Percentiles rank a stretch among this genome's conserved stretches.
phyloP scores from a whole-genome alignment of 2,329 filamentous ascomycete species.

The Colletotrichum liaoningense region DNA sequence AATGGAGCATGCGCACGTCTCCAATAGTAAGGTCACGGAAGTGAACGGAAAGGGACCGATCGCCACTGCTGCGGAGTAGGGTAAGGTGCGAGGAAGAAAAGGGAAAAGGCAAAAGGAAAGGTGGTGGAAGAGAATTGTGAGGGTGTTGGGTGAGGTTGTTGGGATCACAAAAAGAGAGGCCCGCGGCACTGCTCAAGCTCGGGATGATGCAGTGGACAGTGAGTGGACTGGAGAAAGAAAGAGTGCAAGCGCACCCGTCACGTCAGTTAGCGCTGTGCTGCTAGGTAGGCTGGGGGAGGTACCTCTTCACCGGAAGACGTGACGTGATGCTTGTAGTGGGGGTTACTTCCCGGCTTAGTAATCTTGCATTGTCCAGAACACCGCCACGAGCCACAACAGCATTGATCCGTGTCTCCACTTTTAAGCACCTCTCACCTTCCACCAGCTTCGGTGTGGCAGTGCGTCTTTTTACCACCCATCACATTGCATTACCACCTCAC shows the following conservation, averaged over 20 bases:
- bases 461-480: not conserved
- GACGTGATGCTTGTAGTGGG: constrained; percentile 30
- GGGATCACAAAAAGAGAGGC: constrained; percentile 4
- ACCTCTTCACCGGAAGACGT: not conserved
- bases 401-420: constrained; percentile 14
- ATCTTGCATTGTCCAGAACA: not conserved
- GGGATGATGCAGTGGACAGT: not conserved
- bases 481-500: not conserved
- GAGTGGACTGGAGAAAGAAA: not conserved
- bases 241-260: not conserved
- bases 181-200: not conserved
- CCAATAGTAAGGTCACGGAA: not conserved
- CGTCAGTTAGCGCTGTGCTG: not conserved
- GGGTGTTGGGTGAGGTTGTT: not conserved
- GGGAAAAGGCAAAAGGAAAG: not conserved
- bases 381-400: not conserved
- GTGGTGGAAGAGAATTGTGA: not conserved
- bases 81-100: not conserved
- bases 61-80: not conserved
- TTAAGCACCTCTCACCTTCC: constrained; percentile 15
- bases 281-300: constrained; percentile 7
- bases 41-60: not conserved
- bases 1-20: constrained; percentile 24
- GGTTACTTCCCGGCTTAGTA: not conserved
- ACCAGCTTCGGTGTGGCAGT: constrained; percentile 33